Evolutionary conservation across 306 rosid genomes (phyloP).

Genomic region (Argentina anserina): DNA sequence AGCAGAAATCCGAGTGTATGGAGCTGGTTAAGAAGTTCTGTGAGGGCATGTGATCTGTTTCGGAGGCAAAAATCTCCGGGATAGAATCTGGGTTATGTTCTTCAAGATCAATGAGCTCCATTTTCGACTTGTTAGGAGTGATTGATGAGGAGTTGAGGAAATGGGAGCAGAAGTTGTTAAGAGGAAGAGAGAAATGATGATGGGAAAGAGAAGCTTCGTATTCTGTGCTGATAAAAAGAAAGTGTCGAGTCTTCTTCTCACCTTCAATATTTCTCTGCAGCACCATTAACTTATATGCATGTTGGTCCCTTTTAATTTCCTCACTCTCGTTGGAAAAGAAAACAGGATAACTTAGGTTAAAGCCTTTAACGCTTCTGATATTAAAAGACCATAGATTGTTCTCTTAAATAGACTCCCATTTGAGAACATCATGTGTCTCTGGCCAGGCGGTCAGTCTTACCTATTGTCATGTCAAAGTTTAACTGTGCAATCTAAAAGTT

Average conservation of each 20-base stretch:
- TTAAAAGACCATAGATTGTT: background rate
- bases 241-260: constrained; percentile 16
- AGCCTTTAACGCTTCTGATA: background rate
- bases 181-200: constrained; percentile 39
- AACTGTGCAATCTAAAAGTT: too few species aligned
- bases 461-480: too few species aligned
- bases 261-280: constrained; percentile 21
- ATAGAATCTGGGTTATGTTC: constrained; percentile 33
- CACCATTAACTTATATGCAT: constrained; percentile 32
- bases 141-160: constrained; percentile 24
- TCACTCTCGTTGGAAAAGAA: constrained; percentile 21
- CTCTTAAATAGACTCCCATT: background rate
- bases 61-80: constrained; percentile 55
- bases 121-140: constrained; percentile 15
- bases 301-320: constrained; percentile 16
- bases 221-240: constrained; percentile 45
- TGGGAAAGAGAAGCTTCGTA: constrained; percentile 61
- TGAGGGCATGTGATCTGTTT: constrained; percentile 52
- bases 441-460: too few species aligned
- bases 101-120: constrained; percentile 68
- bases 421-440: background rate
- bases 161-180: constrained; percentile 25
- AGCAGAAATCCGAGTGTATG: constrained; percentile 22
- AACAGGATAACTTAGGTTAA: constrained; percentile 4
- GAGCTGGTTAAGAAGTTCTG: constrained; percentile 26